These are phyloP conservation scores for Paradendryphiella salina DNA, from an alignment of 2,329 filamentous ascomycete genomes.

Conservation along the genomic window DNA sequence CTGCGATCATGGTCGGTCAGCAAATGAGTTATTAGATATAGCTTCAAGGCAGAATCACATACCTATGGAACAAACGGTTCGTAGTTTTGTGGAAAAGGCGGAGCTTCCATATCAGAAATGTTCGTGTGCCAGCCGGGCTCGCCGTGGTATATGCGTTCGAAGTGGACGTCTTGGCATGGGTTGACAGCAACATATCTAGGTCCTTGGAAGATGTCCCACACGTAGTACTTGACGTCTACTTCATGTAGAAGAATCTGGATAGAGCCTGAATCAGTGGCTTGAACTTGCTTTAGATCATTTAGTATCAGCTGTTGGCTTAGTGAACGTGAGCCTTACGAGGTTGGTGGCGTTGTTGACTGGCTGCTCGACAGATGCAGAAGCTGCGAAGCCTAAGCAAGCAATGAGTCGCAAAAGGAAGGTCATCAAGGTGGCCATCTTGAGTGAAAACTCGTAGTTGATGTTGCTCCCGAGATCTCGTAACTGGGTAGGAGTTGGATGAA, in stretches of 20 bases:
- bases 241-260: background rate
- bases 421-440: background rate
- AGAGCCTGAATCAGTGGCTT: too few species aligned
- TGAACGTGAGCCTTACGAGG: background rate
- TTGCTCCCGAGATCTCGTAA: background rate
- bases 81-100: background rate
- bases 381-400: background rate
- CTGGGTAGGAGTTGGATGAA: background rate
- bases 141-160: slow-evolving; percentile 2
- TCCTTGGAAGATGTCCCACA: slow-evolving; percentile 5
- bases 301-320: background rate
- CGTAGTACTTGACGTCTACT: background rate
- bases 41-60: background rate
- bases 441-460: background rate
- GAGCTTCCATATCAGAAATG: background rate
- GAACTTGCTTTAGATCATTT: background rate
- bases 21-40: background rate
- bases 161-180: slow-evolving; percentile 1
- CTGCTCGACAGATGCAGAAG: background rate
- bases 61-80: background rate
- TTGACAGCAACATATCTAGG: slow-evolving; percentile 2
- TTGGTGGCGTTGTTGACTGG: background rate
- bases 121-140: background rate
- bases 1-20: background rate
- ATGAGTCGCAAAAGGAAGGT: background rate